Conservation (phyloP, 805 yeast species). For the Pichia ethanolica region DNA sequence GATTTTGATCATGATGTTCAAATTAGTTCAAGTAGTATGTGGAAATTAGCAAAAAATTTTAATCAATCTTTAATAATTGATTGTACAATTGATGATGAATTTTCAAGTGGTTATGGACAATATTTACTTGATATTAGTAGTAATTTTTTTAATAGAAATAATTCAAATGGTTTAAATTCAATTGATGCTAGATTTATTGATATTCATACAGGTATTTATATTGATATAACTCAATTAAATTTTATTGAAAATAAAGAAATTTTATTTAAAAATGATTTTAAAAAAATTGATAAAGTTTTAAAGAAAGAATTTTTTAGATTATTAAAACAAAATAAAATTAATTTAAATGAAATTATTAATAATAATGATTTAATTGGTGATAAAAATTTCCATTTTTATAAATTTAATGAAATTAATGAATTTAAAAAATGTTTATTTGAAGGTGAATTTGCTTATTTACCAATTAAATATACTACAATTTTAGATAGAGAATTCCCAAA, state of each 20-base stretch:
- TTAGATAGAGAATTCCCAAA: slow-evolving; percentile 33
- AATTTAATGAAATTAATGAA: slow-evolving; percentile 42
- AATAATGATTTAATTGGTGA: slow-evolving; percentile 30
- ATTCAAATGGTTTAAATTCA: slow-evolving; percentile 39
- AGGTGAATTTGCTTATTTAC: slow-evolving; percentile 44
- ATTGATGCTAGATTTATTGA: slow-evolving; percentile 51
- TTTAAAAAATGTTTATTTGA: slow-evolving; percentile 47
- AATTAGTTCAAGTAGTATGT: slow-evolving; percentile 38
- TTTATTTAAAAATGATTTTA: background rate
- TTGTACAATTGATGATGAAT: slow-evolving; percentile 12
- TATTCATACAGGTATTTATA: slow-evolving; percentile 38
- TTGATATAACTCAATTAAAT: slow-evolving; percentile 35
- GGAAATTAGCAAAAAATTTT: slow-evolving; percentile 34
- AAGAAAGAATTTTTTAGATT: slow-evolving; percentile 13
- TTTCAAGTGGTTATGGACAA: slow-evolving; percentile 26
- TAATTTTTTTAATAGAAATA: slow-evolving; percentile 27
- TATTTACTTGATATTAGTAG: slow-evolving; percentile 28
- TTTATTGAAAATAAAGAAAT: slow-evolving; percentile 1
- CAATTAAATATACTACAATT: slow-evolving; percentile 29
- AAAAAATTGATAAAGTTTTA: slow-evolving; percentile 1
- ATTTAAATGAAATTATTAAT: slow-evolving; percentile 3
- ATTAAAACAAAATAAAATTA: slow-evolving; percentile 9
- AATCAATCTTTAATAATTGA: slow-evolving; percentile 46
- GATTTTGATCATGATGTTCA: slow-evolving; percentile 57
- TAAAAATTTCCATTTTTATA: slow-evolving; percentile 49